A percentile compares a stretch with the other conserved stretches of the same genome.
phyloP scores from a whole-genome alignment of 2,329 filamentous ascomycete genomes.

The Domatiomyces catenatus region DNA sequence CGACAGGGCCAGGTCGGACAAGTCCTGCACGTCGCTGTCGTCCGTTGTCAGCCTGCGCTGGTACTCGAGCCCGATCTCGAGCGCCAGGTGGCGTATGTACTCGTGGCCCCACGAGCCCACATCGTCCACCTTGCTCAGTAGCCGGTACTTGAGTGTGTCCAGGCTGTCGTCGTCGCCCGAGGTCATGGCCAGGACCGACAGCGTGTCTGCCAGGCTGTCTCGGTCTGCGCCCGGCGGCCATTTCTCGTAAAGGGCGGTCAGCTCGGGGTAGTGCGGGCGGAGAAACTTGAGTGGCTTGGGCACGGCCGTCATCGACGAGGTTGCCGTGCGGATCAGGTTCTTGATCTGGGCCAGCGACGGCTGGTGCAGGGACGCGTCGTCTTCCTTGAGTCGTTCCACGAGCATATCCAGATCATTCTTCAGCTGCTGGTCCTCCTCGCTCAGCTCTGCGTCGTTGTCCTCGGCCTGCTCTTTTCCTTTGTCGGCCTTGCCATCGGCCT shows the following conservation, averaged over 20 bases:
- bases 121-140: conserved; percentile 69
- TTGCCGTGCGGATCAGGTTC: conserved; percentile 96
- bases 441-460: conserved; percentile 64
- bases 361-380: conserved; percentile 75
- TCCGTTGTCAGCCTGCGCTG: conserved; percentile 62
- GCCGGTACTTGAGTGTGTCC: conserved; percentile 89
- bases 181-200: conserved; percentile 97
- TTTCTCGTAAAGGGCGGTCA: conserved; percentile 74
- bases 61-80: conserved; percentile 93
- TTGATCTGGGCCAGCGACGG: conserved; percentile 91
- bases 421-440: conserved; percentile 92
- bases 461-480: conserved; percentile 51
- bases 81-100: conserved; percentile 85
- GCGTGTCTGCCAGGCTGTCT: conserved; percentile 73
- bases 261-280: conserved; percentile 82
- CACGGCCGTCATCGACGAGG: conserved; percentile 97
- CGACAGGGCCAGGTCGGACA: conserved; percentile 65
- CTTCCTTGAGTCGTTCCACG: conserved; percentile 87
- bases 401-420: conserved; percentile 98
- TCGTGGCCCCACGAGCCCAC: conserved; percentile 97
- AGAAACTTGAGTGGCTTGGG: conserved; percentile 97
- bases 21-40: conserved; percentile 68
- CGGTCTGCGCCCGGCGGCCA: conserved; percentile 69
- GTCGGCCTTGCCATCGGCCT: conserved; percentile 54
- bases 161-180: conserved; percentile 92